Percentiles rank a stretch among this genome's conserved stretches.
Evolutionary conservation across 2,329 filamentous ascomycete species (phyloP).

Genomic region (Raffaelea ambrosiae): DNA sequence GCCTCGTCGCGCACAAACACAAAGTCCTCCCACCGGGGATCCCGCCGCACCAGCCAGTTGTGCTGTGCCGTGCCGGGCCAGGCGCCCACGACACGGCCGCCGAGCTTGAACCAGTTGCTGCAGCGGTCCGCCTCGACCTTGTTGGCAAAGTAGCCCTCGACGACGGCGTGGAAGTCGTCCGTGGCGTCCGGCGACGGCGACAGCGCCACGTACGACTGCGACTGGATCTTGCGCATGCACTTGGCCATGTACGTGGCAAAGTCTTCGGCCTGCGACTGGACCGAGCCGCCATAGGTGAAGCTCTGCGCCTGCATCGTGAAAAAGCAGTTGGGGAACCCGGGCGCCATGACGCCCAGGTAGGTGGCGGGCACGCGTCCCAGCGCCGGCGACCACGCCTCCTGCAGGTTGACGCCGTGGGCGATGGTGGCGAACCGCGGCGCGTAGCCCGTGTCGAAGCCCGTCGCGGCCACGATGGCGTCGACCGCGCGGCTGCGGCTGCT

Average conservation of each 20-base stretch:
- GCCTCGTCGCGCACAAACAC: constrained; percentile 6
- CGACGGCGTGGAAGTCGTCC: constrained; percentile 13
- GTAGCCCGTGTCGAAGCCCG: constrained; percentile 18
- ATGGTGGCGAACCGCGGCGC: constrained; percentile 11
- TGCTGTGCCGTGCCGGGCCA: constrained; percentile 14
- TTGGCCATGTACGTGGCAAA: constrained; percentile 12
- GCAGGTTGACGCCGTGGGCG: constrained; percentile 6
- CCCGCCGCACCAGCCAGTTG: constrained; percentile 2
- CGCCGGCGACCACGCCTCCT: constrained; percentile 11
- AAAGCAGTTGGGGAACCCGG: constrained; percentile 5
- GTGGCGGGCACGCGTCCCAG: constrained; percentile 6
- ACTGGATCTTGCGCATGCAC: constrained; percentile 13
- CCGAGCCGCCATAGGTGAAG: constrained; percentile 11
- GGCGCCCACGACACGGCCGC: constrained; percentile 6
- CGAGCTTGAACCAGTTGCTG: constrained; percentile 12
- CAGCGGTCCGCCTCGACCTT: constrained; percentile 8
- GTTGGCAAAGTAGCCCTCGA: constrained; percentile 7
- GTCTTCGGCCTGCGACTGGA: constrained; percentile 13
- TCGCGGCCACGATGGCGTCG: constrained; percentile 23
- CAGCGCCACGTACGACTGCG: constrained; percentile 12
- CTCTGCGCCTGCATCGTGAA: constrained; percentile 13
- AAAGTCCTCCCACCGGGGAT: constrained; percentile 13
- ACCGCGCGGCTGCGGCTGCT: constrained; percentile 16
- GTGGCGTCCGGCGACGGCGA: constrained; percentile 8
- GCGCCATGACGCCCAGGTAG: constrained; percentile 3